Base-by-base conservation (phyloP, 371 early-diverging fungal species). In the Zychaea mexicana region DNA sequence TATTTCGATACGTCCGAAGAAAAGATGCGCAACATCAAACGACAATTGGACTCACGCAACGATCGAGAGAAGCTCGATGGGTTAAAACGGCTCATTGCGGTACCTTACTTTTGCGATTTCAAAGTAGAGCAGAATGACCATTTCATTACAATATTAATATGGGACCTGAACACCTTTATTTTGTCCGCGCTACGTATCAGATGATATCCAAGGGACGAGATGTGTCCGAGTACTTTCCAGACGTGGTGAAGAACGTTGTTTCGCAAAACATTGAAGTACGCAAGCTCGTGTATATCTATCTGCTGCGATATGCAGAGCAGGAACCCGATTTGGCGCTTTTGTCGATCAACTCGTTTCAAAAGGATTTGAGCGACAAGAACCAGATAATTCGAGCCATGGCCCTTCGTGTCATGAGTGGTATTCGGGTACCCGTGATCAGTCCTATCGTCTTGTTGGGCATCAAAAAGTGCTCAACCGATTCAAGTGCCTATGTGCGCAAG, bases 221-320 rank as follows among this genome's bases (percentile, higher is more conserved):
- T 68, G 96, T 94, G 17, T 90, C 95, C 21, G 91, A 91, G 71
- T 93, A 89, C 76, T 98, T 98, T 67, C 94, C 96, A 26, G 92
- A 92, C 61, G 98, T 98, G 9, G 97, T 98, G 57, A 98, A 97
- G 77, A 97, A 96, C 74, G 97, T 97, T 1, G 96, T 95, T 0
- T 91, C 96, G 22, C 83, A 85, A 15, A 95, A 93, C 60, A 82
- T 95, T 58, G 96, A 96, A 67, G 86, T 97, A 17, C 92, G 97
- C 47, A 94, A 95, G 62, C 85, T 96, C 21, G 98, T 97, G 19
- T 97, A 96, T 78, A 96, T 96, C 64, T 98, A 94, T 74, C 77
- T 98, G 19, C 72, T 94, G 57, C 86, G 94, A 52, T 97, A 98
- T 74, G 97, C 97, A 3, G 95, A 96, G 68, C 90, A 92, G 71